Base-by-base conservation (phyloP, 805 yeast genomes). In the Teunomyces lycoperdinae region DNA sequence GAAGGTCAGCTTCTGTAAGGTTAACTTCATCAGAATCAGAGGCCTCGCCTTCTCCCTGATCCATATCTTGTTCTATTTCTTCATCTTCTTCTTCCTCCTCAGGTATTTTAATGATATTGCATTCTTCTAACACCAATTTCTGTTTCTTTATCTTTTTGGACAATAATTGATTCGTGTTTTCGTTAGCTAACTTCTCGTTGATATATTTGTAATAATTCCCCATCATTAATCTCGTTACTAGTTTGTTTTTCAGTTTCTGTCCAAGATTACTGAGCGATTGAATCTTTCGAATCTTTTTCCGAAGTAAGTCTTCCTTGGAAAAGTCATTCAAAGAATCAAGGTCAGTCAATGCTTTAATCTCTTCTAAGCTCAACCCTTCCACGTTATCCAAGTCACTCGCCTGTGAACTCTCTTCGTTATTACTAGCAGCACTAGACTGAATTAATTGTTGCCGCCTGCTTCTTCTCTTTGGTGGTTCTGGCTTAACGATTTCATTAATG, bases 161-260 rank as follows among this genome's bases (percentile, higher is more conserved):
- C 11, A 26, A 20, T 16, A 42, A 11, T 17, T 32, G 46, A 10
- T 26, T 17, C 6, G 36, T 34, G 11, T 17, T 29, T 29, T 51
- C 56, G 30, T 42, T 52, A 10, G 20, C 9, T 3, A 53, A 55
- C 58, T 58, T 64, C 56, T 61, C 64, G 47, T 67, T 66, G 30
- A 74, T 60, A 51, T 77, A 79, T 50, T 78, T 79, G 50, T 78
- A 75, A 50, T 80, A 81, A 40, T 86, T 80, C 6, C 85, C 81
- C 79, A 85, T 82, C 89, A 84, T 84, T 45, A 85, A 65, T 50
- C 77, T 73, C 39, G 86, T 87, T 13, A 83, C 80, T 49, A 84
- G 57, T 56, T 68, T 70, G 48, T 79, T 71, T 52, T 79, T 74
- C 63, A 72, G 70, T 31, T 60, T 50, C 45, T 80, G 78, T 27